Evolutionary conservation across 306 rosid species (phyloP).

Genomic region (Morella rubra): DNA sequence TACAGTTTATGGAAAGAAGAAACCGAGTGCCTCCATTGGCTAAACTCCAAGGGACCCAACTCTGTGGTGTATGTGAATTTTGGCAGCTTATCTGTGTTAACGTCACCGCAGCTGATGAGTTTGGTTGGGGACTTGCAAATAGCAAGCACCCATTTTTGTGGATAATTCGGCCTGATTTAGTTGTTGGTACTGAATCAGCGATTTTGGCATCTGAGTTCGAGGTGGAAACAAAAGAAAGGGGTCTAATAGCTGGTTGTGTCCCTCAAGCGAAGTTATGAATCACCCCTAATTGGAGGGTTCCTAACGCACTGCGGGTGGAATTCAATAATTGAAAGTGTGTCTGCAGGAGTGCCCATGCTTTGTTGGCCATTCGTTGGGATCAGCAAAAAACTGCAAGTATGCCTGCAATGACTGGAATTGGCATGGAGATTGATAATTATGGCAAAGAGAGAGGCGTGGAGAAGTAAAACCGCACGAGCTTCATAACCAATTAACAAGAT

Average conservation of each 20-base stretch:
- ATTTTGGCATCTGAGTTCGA: constrained; percentile 1
- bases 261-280: constrained; percentile 16
- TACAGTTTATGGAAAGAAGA: constrained; percentile 22
- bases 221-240: constrained; percentile 12
- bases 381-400: neutral
- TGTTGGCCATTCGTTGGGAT: neutral
- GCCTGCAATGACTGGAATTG: constrained; percentile 3
- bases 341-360: constrained; percentile 11
- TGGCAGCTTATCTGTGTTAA: neutral
- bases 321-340: constrained; percentile 16
- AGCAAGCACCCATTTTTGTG: constrained; percentile 13
- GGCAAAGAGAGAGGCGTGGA: neutral
- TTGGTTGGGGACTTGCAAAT: constrained; percentile 23
- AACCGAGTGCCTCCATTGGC: constrained; percentile 22
- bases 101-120: constrained; percentile 1
- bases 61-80: constrained; percentile 24
- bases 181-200: neutral
- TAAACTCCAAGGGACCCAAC: constrained; percentile 2
- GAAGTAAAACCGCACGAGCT: too few relatives aligned
- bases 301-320: constrained; percentile 22
- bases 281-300: constrained; percentile 16
- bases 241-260: constrained; percentile 22
- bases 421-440: neutral
- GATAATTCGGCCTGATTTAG: constrained; percentile 17
- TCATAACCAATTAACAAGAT: too few relatives aligned